Evolutionary conservation across 2,329 filamentous ascomycete genomes (phyloP), one percentile per base, ranked within the genome.

Genomic region (Pseudogymnoascus sp.): DNA sequence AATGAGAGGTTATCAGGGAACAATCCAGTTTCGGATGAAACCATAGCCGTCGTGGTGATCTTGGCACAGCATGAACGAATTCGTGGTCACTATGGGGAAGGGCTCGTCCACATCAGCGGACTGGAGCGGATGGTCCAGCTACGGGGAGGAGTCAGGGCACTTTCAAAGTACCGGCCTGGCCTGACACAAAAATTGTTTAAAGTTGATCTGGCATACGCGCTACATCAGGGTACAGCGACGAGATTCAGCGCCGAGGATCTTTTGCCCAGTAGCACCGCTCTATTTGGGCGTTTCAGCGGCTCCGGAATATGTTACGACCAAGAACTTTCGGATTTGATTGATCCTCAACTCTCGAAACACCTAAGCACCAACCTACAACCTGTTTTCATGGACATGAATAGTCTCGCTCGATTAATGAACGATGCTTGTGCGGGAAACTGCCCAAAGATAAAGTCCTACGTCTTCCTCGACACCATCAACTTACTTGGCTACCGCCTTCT

Each of bases 101-200:
- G 66, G 6, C 62, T 69, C 3, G 59, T 73, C 12, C 72, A 74
- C 59, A 63, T 74, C 20, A 59, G 69, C 14, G 71, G 72, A 1
- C 62, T 73, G 14, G 63, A 65, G 60, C 65, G 62, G 12, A 70
- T 74, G 61, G 61, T 72, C 20, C 62, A 69, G 20, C 35, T 73
- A 30, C 68, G 71, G 8, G 72, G 72, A n/a, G 72, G 72, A 0
- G 65, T 72, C 5, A 34, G 34, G 7, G 16, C 57, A 1, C 62
- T 73, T 9, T 22, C 63, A 3, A 37, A 18, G 2, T 41, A 63
- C 12, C 58, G 43, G n/a, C 64, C 67, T 8, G 63, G 50, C 2
- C 37, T 70, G 8, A 62, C 65, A 4, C 65, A 68, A 38, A 70
- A 70, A 63, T 65, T 67, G 41, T 60, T 64, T 14, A 64, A 67